Evolutionary conservation across 176 grass and related monocot species (phyloP).

Genomic region (Tillandsia fasciculata): DNA sequence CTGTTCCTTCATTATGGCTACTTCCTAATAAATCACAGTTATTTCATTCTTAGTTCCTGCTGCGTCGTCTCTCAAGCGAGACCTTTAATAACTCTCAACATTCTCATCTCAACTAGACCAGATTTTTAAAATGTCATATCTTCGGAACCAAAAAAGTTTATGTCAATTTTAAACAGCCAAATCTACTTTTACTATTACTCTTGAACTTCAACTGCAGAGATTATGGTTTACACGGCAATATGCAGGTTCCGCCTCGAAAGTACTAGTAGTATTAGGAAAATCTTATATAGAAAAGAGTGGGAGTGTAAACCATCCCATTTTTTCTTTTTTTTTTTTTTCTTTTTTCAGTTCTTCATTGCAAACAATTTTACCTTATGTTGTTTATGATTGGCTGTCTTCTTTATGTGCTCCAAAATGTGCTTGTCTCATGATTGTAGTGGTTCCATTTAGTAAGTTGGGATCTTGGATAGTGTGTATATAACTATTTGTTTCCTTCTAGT

Average conservation of each 20-base stretch:
- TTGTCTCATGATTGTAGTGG: neutral
- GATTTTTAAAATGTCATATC: no score
- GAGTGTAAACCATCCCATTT: no score
- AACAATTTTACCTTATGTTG: neutral
- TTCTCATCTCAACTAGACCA: no score
- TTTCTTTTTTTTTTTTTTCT: neutral
- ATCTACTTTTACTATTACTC: no score
- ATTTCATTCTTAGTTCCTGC: no score
- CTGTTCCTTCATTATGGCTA: no score
- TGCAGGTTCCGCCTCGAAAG: neutral
- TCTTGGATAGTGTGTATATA: slow-evolving; percentile 14
- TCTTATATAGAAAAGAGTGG: neutral
- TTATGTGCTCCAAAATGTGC: neutral
- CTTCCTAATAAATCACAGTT: no score
- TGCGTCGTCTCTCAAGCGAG: no score
- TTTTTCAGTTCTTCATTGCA: neutral
- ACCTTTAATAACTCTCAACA: no score
- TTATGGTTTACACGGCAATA: neutral
- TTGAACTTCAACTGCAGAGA: neutral
- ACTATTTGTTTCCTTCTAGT: slow-evolving; percentile 42
- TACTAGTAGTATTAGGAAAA: neutral
- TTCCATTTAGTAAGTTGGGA: neutral
- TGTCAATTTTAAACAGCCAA: no score
- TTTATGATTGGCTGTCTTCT: neutral
- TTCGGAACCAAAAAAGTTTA: no score